Evolutionary conservation across 2,329 filamentous ascomycete species (phyloP).

Genomic region (Emergomyces orientalis): DNA sequence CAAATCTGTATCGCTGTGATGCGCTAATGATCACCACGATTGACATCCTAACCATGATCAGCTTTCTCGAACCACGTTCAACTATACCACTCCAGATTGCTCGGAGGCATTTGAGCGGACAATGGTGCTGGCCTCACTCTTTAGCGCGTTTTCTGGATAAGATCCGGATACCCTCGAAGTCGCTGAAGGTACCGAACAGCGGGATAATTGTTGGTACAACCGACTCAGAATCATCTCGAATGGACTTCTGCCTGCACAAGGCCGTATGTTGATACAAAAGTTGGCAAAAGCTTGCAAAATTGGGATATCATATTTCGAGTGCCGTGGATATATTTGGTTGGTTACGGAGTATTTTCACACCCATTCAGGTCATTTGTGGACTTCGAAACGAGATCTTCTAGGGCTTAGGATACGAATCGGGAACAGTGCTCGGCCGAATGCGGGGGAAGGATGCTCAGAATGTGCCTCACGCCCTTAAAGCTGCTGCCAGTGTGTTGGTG

Average conservation of each 20-base stretch:
- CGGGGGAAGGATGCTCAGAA: background rate
- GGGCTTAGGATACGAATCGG: slow-evolving; percentile 3
- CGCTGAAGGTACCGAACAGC: slow-evolving; percentile 26
- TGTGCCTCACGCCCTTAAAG: too few relatives aligned
- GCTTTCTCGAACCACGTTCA: background rate
- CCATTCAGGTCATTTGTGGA: slow-evolving; percentile 33
- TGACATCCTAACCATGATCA: too few relatives aligned
- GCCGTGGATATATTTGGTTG: slow-evolving; percentile 42
- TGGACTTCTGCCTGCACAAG: slow-evolving; percentile 45
- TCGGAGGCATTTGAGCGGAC: slow-evolving; percentile 33
- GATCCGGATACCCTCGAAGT: slow-evolving; percentile 28
- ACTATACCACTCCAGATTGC: slow-evolving; percentile 25
- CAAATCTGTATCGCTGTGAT: too few relatives aligned
- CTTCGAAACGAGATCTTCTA: slow-evolving; percentile 17
- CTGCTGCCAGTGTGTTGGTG: background rate
- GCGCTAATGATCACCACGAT: too few relatives aligned
- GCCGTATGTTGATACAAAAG: too few relatives aligned
- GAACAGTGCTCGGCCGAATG: background rate
- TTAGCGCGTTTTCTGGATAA: background rate
- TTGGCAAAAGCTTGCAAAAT: slow-evolving; percentile 39
- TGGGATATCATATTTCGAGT: slow-evolving; percentile 46
- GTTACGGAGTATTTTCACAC: slow-evolving; percentile 41
- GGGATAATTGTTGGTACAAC: slow-evolving; percentile 34
- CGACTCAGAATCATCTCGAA: slow-evolving; percentile 36
- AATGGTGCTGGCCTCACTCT: slow-evolving; percentile 18